Conservation (phyloP, 306 rosid species). For the Dicorynia guianensis region DNA sequence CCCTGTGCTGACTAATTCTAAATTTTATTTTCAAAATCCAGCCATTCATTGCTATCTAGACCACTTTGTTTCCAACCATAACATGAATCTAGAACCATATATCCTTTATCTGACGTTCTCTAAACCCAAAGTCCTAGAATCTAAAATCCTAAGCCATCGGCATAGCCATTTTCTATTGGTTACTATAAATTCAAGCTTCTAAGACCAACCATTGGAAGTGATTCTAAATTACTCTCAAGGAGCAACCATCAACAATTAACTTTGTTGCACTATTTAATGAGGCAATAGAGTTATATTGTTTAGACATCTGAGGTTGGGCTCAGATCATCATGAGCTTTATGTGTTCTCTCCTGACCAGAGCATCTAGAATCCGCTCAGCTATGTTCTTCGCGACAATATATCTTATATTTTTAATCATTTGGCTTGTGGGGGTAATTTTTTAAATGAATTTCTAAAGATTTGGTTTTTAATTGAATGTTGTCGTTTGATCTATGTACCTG, state of each 20-base stretch:
- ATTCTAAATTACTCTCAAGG: not conserved
- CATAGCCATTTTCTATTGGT: not conserved
- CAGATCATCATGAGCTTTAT: slow-evolving; percentile 10
- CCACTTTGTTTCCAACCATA: too few species aligned
- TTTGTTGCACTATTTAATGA: not conserved
- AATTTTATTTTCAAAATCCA: too few species aligned
- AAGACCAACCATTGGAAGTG: not conserved
- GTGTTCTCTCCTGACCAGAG: slow-evolving; percentile 4
- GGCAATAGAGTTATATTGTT: not conserved
- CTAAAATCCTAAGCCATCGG: too few species aligned
- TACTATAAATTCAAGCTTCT: not conserved
- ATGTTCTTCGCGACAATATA: slow-evolving; percentile 2
- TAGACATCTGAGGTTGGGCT: not conserved
- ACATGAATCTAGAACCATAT: too few species aligned
- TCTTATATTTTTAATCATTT: slow-evolving; percentile 13
- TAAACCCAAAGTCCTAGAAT: too few species aligned
- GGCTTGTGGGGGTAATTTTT: slow-evolving; percentile 10
- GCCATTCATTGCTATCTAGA: too few species aligned
- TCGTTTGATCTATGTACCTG: too few species aligned
- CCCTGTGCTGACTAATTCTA: too few species aligned
- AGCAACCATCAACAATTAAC: not conserved
- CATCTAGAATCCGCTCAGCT: slow-evolving; percentile 24
- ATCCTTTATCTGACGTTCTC: too few species aligned
- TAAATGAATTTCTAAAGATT: too few species aligned
- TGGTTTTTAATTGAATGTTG: too few species aligned